Conservation (phyloP, 495 filamentous ascomycete species). For the Umbilicaria muhlenbergii region DNA sequence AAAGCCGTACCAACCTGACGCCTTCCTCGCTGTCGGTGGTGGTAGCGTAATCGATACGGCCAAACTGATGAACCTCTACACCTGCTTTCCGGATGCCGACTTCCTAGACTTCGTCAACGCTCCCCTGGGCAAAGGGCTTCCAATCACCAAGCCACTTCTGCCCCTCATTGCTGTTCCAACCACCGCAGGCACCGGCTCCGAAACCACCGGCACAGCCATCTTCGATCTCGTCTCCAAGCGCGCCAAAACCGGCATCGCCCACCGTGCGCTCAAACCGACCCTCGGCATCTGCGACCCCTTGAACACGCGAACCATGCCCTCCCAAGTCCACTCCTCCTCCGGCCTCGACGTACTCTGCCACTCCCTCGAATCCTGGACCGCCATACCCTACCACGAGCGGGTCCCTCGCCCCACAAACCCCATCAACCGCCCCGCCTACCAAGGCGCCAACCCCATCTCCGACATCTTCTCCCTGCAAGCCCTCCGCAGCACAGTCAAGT, state of each 20-base stretch:
- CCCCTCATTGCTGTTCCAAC: slow-evolving; percentile 90
- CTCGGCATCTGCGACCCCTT: slow-evolving; percentile 92
- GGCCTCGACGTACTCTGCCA: slow-evolving; percentile 94
- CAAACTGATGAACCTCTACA: slow-evolving; percentile 96
- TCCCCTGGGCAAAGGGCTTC: slow-evolving; percentile 73
- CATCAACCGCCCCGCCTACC: slow-evolving; percentile 81
- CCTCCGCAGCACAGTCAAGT: slow-evolving; percentile 66
- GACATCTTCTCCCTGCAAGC: slow-evolving; percentile 88
- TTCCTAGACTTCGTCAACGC: slow-evolving; percentile 98
- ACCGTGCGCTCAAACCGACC: slow-evolving; percentile 86
- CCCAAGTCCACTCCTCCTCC: slow-evolving; percentile 73
- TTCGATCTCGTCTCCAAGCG: slow-evolving; percentile 82
- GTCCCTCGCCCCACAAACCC: slow-evolving; percentile 76
- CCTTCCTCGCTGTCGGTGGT: slow-evolving; percentile 79
- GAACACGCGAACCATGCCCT: slow-evolving; percentile 90
- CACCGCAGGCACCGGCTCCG: slow-evolving; percentile 85
- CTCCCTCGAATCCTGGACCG: slow-evolving; percentile 86
- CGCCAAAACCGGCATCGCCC: slow-evolving; percentile 90
- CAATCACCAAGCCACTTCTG: slow-evolving; percentile 60
- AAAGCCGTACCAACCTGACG: slow-evolving; percentile 65
- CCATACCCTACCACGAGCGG: slow-evolving; percentile 81
- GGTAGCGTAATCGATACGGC: slow-evolving; percentile 79
- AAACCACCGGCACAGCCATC: slow-evolving; percentile 95
- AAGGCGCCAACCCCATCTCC: slow-evolving; percentile 92
- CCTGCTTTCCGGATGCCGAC: slow-evolving; percentile 68